phyloP scores from a whole-genome alignment of 805 yeast species.

The Ogataea glucozyma region DNA sequence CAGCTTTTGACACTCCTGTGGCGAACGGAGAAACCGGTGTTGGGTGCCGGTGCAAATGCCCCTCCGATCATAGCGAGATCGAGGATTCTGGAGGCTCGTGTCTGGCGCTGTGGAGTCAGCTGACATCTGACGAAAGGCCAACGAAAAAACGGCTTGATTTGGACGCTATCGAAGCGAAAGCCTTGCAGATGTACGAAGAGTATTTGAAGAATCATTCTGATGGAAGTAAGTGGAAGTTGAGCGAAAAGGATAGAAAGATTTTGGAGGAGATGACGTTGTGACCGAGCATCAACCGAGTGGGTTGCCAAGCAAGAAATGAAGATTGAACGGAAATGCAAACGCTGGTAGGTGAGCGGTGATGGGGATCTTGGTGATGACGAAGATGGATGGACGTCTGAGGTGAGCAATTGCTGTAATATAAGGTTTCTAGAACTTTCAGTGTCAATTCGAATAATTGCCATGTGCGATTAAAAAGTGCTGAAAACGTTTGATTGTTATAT shows the following conservation, averaged over 20 bases:
- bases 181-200: constrained; percentile 24
- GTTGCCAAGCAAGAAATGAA: too few species aligned
- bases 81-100: constrained; percentile 59
- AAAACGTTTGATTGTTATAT: too few species aligned
- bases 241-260: constrained; percentile 21
- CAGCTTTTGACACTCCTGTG: constrained; percentile 27
- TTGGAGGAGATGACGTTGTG: constrained; percentile 10
- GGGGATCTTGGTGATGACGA: too few species aligned
- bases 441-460: too few species aligned
- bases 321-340: too few species aligned
- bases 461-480: too few species aligned
- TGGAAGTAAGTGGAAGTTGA: constrained; percentile 31
- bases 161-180: constrained; percentile 32
- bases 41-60: constrained; percentile 90
- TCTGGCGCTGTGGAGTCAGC: constrained; percentile 48
- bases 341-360: too few species aligned
- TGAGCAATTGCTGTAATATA: too few species aligned
- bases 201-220: constrained; percentile 24
- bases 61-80: constrained; percentile 48
- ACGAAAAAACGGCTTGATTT: constrained; percentile 25
- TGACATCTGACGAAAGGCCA: constrained; percentile 31
- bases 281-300: too few species aligned
- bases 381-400: too few species aligned
- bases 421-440: too few species aligned
- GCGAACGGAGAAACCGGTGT: constrained; percentile 39